These are phyloP conservation scores for Heritiera fomes DNA, from an alignment of 345 rosid genomes.

Conservation along the genomic window DNA sequence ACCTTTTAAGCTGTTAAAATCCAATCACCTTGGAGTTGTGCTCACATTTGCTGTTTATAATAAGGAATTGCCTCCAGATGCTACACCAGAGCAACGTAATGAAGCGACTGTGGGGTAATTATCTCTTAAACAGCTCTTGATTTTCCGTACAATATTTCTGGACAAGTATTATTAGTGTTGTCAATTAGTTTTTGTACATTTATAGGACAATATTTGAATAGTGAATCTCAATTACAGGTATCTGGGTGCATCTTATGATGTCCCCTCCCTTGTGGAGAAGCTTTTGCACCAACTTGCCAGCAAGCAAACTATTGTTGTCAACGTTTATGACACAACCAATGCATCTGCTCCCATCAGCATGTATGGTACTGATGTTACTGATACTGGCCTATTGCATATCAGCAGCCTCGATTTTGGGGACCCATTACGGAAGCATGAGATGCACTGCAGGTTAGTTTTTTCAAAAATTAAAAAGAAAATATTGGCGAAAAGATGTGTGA, in stretches of 20 bases:
- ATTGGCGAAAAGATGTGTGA: conserved; percentile 10
- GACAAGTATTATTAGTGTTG: not conserved
- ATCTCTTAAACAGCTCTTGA: conserved; percentile 13
- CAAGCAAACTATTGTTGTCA: conserved; percentile 81
- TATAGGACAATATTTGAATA: not conserved
- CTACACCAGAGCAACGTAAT: conserved; percentile 71
- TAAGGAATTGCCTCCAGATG: conserved; percentile 57
- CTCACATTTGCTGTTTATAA: conserved; percentile 91
- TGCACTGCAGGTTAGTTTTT: conserved; percentile 84
- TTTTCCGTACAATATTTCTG: conserved; percentile 14
- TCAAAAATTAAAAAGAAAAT: not conserved
- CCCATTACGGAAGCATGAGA: conserved; percentile 83
- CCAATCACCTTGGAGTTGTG: conserved; percentile 88
- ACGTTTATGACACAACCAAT: conserved; percentile 89
- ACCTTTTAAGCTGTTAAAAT: conserved; percentile 92
- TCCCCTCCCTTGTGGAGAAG: conserved; percentile 92
- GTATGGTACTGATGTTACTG: conserved; percentile 74
- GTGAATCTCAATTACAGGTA: conserved; percentile 51
- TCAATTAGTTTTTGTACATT: not conserved
- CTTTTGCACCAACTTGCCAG: conserved; percentile 95
- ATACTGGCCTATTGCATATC: conserved; percentile 58
- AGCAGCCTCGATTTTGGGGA: conserved; percentile 93
- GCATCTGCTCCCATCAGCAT: conserved; percentile 60
- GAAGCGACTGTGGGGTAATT: conserved; percentile 82
- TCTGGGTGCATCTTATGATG: conserved; percentile 95